phyloP scores from a whole-genome alignment of 371 early-diverging fungal species.

The Mucor ambiguus region DNA sequence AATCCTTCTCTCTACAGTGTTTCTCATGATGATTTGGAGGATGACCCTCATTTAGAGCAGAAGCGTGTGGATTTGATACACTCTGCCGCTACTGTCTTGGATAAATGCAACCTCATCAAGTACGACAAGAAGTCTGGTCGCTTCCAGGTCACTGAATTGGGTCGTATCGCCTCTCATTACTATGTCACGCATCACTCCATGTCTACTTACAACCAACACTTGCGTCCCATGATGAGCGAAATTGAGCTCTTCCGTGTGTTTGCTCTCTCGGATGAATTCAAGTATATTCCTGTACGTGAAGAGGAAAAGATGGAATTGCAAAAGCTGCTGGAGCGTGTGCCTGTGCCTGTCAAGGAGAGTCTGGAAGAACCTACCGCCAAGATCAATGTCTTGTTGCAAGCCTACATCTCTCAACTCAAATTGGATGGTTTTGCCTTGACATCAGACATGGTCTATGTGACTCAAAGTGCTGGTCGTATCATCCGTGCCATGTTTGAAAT shows the following conservation, averaged over 20 bases:
- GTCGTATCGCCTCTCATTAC: conserved; percentile 95
- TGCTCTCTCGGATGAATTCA: conserved; percentile 92
- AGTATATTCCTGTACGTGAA: conserved; percentile 93
- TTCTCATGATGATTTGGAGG: conserved; percentile 67
- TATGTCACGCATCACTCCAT: conserved; percentile 92
- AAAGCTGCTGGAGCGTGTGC: conserved; percentile 92
- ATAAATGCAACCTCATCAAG: conserved; percentile 87
- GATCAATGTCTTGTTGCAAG: conserved; percentile 94
- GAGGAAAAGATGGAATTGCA: conserved; percentile 95
- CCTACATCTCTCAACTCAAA: conserved; percentile 90
- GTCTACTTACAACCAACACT: conserved; percentile 91
- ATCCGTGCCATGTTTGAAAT: conserved; percentile 97
- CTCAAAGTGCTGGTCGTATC: conserved; percentile 94
- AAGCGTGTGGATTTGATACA: conserved; percentile 91
- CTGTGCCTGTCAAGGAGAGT: conserved; percentile 91
- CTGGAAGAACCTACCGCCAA: conserved; percentile 93
- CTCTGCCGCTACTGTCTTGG: conserved; percentile 82
- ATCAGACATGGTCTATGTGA: conserved; percentile 95
- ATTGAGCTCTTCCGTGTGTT: conserved; percentile 94
- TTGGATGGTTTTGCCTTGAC: conserved; percentile 95
- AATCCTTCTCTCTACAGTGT: conserved; percentile 87
- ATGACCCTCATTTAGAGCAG: conserved; percentile 85
- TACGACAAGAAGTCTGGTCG: conserved; percentile 92
- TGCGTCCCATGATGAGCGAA: conserved; percentile 89
- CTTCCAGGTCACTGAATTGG: conserved; percentile 90